Evolutionary conservation across 2,329 filamentous ascomycete genomes (phyloP).

Genomic region (Thyridium curvatum): DNA sequence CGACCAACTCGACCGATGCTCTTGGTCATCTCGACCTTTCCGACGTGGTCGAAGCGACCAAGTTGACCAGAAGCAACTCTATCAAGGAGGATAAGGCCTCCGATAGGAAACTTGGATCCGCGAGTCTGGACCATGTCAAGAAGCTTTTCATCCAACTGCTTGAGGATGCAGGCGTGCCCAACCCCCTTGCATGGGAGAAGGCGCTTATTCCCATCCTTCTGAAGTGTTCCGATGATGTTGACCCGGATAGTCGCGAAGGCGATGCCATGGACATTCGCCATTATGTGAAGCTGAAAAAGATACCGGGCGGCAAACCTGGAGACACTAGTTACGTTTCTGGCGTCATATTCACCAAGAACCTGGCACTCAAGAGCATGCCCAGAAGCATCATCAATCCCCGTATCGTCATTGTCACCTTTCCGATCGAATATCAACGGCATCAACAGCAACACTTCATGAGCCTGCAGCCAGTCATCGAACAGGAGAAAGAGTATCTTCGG

Average conservation of each 20-base stretch:
- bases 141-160: conserved; percentile 80
- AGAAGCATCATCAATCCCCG: conserved; percentile 76
- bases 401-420: conserved; percentile 88
- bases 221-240: conserved; percentile 87
- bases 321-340: conserved; percentile 97
- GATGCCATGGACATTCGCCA: conserved; percentile 97
- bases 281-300: conserved; percentile 96
- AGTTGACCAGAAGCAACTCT: conserved; percentile 71
- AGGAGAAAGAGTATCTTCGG: conserved; percentile 88
- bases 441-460: conserved; percentile 94
- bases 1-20: conserved; percentile 45
- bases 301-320: conserved; percentile 80
- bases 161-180: conserved; percentile 67
- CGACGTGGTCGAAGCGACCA: conserved; percentile 32
- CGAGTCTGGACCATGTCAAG: conserved; percentile 82
- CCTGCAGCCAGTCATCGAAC: conserved; percentile 89
- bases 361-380: conserved; percentile 94
- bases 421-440: conserved; percentile 92
- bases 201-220: conserved; percentile 85
- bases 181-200: conserved; percentile 76
- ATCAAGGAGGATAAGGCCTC: conserved; percentile 69
- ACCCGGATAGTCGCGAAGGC: conserved; percentile 81
- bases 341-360: conserved; percentile 94
- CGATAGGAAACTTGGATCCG: conserved; percentile 77
- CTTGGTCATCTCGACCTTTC: conserved; percentile 40